These are phyloP conservation scores for Talaromyces albobiverticillius DNA, from an alignment of 2,329 filamentous ascomycete genomes.

Conservation along the genomic window DNA sequence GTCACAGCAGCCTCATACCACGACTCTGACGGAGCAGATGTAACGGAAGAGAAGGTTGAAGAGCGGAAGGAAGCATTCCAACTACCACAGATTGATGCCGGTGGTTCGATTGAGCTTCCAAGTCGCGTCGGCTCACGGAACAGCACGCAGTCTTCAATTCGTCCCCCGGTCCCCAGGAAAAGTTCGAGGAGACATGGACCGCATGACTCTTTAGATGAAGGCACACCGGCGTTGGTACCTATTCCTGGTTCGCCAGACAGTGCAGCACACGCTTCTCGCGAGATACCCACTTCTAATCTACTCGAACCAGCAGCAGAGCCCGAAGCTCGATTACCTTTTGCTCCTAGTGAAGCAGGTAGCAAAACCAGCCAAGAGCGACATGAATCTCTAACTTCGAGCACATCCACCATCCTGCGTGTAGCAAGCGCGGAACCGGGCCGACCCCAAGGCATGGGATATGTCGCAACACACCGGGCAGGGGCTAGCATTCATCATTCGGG, in stretches of 20 bases:
- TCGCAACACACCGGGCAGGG: constrained; percentile 47
- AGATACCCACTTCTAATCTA: constrained; percentile 13
- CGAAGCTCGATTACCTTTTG: constrained; percentile 39
- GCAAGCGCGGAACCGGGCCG: constrained; percentile 33
- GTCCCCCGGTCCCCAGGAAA: constrained; percentile 56
- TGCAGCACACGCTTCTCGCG: constrained; percentile 17
- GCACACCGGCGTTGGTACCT: constrained; percentile 15
- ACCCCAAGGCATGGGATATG: constrained; percentile 51
- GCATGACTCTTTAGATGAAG: constrained; percentile 17
- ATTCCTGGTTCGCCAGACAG: constrained; percentile 18
- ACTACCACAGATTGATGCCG: constrained; percentile 60
- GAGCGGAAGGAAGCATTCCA: constrained; percentile 37
- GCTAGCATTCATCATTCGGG: constrained; percentile 47
- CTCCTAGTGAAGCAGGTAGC: constrained; percentile 34
- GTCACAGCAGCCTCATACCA: constrained; percentile 21
- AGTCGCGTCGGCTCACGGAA: constrained; percentile 62
- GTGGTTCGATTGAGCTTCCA: constrained; percentile 61
- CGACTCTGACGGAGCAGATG: constrained; percentile 23
- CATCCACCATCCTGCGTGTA: constrained; percentile 26
- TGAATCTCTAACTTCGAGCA: constrained; percentile 34
- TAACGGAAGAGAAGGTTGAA: constrained; percentile 14
- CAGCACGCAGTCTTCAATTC: constrained; percentile 41
- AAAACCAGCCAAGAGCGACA: constrained; percentile 28
- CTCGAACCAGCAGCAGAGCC: constrained; percentile 16
- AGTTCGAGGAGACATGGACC: constrained; percentile 60